Conservation (phyloP, 768 basidiomycete genomes). For the Gautieria morchelliformis region DNA sequence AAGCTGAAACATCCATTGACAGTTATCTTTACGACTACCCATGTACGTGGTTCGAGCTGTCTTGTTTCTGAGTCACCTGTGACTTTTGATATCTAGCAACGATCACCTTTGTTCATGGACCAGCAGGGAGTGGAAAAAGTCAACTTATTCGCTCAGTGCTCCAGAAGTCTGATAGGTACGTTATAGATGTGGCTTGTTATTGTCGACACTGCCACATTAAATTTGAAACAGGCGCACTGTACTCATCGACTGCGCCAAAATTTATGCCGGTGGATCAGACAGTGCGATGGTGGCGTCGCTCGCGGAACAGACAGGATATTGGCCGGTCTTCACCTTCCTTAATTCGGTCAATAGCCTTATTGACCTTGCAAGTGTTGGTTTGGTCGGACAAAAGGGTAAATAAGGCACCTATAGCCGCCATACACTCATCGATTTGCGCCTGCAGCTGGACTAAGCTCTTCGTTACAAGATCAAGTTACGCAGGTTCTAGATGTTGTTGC, state of each 20-base stretch:
- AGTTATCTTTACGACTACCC: slow-evolving; percentile 74
- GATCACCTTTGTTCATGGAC: slow-evolving; percentile 70
- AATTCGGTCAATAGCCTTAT: slow-evolving; percentile 74
- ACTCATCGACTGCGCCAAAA: slow-evolving; percentile 73
- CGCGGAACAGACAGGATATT: slow-evolving; percentile 80
- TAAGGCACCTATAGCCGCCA: background rate
- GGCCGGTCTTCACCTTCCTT: slow-evolving; percentile 80
- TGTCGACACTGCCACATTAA: background rate
- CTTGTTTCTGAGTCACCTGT: background rate
- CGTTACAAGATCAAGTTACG: slow-evolving; percentile 74
- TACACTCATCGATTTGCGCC: background rate
- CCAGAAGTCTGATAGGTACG: slow-evolving; percentile 43
- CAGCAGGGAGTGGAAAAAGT: slow-evolving; percentile 75
- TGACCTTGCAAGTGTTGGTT: slow-evolving; percentile 83
- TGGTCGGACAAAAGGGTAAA: slow-evolving; percentile 91
- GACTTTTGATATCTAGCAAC: slow-evolving; percentile 37
- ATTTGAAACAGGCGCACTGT: slow-evolving; percentile 44
- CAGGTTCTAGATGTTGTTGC: slow-evolving; percentile 76
- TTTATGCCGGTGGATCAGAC: slow-evolving; percentile 65
- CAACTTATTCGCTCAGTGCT: slow-evolving; percentile 47
- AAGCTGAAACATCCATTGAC: slow-evolving; percentile 59
- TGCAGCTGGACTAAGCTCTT: slow-evolving; percentile 72
- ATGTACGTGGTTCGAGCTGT: slow-evolving; percentile 30
- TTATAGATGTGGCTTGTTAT: background rate
- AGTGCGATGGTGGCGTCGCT: slow-evolving; percentile 54